Conservation (phyloP, 352 stramenopile species). For the Phytophthora palmivora region DNA sequence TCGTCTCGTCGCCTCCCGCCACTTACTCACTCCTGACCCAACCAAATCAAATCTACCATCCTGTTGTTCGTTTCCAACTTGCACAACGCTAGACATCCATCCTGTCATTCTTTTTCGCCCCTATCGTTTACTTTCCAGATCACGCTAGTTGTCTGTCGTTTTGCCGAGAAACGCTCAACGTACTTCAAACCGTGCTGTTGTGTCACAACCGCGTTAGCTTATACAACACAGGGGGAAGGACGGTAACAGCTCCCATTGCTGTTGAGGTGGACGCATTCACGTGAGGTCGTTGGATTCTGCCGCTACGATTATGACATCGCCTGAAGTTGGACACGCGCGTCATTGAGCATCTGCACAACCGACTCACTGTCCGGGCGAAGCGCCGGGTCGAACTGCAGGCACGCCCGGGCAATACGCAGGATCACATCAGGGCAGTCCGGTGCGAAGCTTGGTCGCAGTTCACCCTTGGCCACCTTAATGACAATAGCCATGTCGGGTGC, state of each 20-base stretch:
- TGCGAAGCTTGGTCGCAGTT: slow-evolving; percentile 80
- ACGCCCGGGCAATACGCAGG: slow-evolving; percentile 79
- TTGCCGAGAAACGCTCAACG: slow-evolving; percentile 28
- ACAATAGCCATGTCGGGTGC: slow-evolving; percentile 87
- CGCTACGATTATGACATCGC: slow-evolving; percentile 36
- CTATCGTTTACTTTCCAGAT: slow-evolving; percentile 25
- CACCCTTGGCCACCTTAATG: slow-evolving; percentile 86
- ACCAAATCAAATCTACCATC: slow-evolving; percentile 43
- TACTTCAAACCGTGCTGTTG: slow-evolving; percentile 37
- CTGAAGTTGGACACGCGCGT: slow-evolving; percentile 71
- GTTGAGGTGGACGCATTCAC: slow-evolving; percentile 33
- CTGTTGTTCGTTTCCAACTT: slow-evolving; percentile 32
- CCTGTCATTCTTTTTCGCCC: slow-evolving; percentile 14
- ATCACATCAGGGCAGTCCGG: slow-evolving; percentile 65
- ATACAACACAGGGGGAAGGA: slow-evolving; percentile 43
- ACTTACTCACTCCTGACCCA: slow-evolving; percentile 32
- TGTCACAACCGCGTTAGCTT: slow-evolving; percentile 29
- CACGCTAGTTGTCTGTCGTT: slow-evolving; percentile 20
- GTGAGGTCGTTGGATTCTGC: slow-evolving; percentile 54
- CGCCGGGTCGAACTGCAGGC: slow-evolving; percentile 85
- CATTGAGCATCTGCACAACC: slow-evolving; percentile 83
- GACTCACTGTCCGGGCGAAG: slow-evolving; percentile 74
- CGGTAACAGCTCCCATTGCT: slow-evolving; percentile 66
- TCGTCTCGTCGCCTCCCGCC: slow-evolving; percentile 6
- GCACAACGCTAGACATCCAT: slow-evolving; percentile 29